Evolutionary conservation across 306 rosid genomes (phyloP), one percentile per base, ranked within the genome.

Genomic region (Gastrolobium villosum): DNA sequence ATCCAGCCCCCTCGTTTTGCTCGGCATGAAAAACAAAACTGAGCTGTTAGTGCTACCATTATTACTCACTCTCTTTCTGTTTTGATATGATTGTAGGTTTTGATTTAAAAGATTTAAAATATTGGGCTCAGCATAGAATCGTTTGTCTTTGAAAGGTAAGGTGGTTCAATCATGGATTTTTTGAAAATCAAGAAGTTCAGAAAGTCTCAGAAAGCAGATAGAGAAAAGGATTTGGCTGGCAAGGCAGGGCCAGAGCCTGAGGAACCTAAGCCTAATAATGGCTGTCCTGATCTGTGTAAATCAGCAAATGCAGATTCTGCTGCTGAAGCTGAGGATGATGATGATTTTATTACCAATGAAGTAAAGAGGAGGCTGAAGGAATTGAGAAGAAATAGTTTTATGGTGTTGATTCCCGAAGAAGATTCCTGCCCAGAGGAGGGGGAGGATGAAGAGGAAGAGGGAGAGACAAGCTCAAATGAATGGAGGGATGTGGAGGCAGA

Each of bases 401-500:
- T 95, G 99, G 97, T 91, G 45, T 78, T 95, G 94, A 95, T 95
- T 84, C 99, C 99, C 0, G 99, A 95, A 75, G 99, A 95, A 84
- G 98, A 92, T 69, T 85, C 98, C 1, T 87, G 87, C 44, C 85
- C 57, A 0, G 98, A 92, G 83, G 96, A 92, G 49, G 94, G 89
- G 49, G 98, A 88, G 28, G 98, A 87, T 15, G 97, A 87, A 37
- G 94, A 84, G 72, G 96, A 80, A 68, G 85, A 72, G 20, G 86
- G 81, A 34, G 89, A 85, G 84, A 83, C 88, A 3, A 79, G 83
- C 70, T 84, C 92, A 10, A 86, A 84, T 6, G 97, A 95, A 77
- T 95, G 99, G 99, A 89, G 96, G 80, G 99, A 95, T 78, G 94
- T 95, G 63, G 99, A 95, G 83, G 99, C 97, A 14, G 99, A 92